A percentile compares a stretch with the other conserved stretches of the same genome.
These are phyloP conservation scores for Cephaloascus fragrans DNA, from an alignment of 805 yeast genomes.

Conservation along the genomic window DNA sequence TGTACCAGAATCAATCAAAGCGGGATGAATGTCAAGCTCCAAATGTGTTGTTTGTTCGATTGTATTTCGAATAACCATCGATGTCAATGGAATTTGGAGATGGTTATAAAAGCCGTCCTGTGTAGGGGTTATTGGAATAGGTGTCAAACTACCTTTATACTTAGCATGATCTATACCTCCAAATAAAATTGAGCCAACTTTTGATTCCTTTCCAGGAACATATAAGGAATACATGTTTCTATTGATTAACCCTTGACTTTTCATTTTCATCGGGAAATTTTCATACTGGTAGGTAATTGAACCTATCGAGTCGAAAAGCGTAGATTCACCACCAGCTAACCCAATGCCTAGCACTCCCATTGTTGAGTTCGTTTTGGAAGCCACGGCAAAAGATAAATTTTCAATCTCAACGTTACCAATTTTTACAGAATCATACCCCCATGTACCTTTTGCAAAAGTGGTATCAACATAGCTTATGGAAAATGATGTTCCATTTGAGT, in stretches of 20 bases:
- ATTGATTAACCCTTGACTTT: slow-evolving; percentile 13
- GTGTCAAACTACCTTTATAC: slow-evolving; percentile 4
- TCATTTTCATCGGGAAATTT: slow-evolving; percentile 16
- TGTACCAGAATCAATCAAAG: slow-evolving; percentile 50
- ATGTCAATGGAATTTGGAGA: background rate
- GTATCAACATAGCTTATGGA: slow-evolving; percentile 26
- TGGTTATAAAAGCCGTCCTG: background rate
- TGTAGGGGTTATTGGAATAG: background rate
- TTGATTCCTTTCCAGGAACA: slow-evolving; percentile 5
- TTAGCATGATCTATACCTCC: slow-evolving; percentile 13
- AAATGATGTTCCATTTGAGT: slow-evolving; percentile 8
- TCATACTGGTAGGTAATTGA: slow-evolving; percentile 11
- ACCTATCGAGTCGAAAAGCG: slow-evolving; percentile 2
- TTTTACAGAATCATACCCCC: slow-evolving; percentile 26
- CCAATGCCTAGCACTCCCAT: background rate
- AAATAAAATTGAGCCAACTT: slow-evolving; percentile 9
- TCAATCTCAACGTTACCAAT: slow-evolving; percentile 19
- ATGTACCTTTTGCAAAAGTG: slow-evolving; percentile 23
- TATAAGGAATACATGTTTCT: slow-evolving; percentile 16
- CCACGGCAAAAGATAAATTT: slow-evolving; percentile 26
- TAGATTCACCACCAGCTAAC: slow-evolving; percentile 1
- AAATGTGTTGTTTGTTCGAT: too few species aligned
- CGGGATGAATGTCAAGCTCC: too few species aligned
- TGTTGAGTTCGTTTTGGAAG: slow-evolving; percentile 12
- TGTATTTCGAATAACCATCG: too few species aligned